phyloP scores from a whole-genome alignment of 2,329 filamentous ascomycete species.

The Fusarium sp. region DNA sequence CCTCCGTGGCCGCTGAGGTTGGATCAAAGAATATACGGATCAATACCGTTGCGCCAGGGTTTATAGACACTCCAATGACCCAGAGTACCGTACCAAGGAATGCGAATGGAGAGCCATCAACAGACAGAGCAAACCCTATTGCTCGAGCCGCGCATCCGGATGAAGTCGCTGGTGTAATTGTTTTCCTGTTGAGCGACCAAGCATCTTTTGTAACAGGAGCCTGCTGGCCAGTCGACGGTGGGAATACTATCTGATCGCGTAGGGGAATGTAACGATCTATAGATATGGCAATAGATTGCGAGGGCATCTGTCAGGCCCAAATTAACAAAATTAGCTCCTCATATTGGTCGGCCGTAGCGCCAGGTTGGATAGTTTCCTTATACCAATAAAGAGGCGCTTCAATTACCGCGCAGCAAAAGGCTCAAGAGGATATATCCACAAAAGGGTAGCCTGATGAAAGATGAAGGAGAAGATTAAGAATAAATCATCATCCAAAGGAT shows the following conservation, averaged over 20 bases:
- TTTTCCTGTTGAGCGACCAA: not conserved
- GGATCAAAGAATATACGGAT: not conserved
- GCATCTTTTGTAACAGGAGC: not conserved
- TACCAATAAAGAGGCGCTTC: too few species aligned
- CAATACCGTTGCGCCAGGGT: not conserved
- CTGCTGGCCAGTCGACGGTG: not conserved
- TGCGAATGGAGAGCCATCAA: fast-evolving
- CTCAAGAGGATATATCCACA: too few species aligned
- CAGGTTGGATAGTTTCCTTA: too few species aligned
- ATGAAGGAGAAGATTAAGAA: too few species aligned
- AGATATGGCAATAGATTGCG: not conserved
- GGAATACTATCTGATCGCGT: not conserved
- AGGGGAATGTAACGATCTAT: not conserved
- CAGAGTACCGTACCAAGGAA: fast-evolving
- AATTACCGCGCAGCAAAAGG: too few species aligned
- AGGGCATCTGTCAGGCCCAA: too few species aligned
- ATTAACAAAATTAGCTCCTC: too few species aligned
- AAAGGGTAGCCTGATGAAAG: too few species aligned
- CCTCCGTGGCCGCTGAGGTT: not conserved
- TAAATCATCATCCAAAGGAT: too few species aligned
- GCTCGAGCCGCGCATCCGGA: not conserved
- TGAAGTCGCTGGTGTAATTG: not conserved
- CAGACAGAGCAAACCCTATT: not conserved
- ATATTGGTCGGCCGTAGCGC: too few species aligned
- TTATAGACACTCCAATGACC: not conserved